Conservation (phyloP, 2,329 filamentous ascomycete species). For the Lachnellula subtilissima region DNA sequence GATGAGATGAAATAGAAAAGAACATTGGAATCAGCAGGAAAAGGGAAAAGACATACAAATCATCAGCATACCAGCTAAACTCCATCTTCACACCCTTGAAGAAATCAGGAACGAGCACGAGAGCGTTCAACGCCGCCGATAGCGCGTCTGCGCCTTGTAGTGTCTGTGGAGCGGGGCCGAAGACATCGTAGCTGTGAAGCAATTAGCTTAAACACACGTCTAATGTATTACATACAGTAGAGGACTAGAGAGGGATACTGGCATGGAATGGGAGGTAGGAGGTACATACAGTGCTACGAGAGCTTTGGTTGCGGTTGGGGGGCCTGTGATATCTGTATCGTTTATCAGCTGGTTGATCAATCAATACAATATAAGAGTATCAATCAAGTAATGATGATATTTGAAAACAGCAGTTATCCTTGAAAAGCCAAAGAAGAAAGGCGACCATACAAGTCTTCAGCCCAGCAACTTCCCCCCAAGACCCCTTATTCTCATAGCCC, state of each 20-base stretch:
- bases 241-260: too few relatives aligned
- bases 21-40: constrained; percentile 54
- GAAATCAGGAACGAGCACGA: constrained; percentile 86
- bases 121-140: constrained; percentile 44
- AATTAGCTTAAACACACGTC: too few relatives aligned
- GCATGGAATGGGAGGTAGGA: too few relatives aligned
- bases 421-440: too few relatives aligned
- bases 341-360: neutral
- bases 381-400: neutral
- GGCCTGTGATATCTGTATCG: constrained; percentile 38
- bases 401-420: neutral
- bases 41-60: constrained; percentile 41
- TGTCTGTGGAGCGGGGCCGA: constrained; percentile 64
- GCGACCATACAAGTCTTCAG: constrained; percentile 15
- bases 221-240: too few relatives aligned
- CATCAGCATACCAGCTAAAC: constrained; percentile 42
- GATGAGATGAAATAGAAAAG: neutral
- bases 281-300: constrained; percentile 45
- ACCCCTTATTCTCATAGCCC: constrained; percentile 28
- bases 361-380: neutral
- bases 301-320: constrained; percentile 45
- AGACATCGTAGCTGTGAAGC: constrained; percentile 47
- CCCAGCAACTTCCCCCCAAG: constrained; percentile 12
- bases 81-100: constrained; percentile 58
- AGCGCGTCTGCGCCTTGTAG: constrained; percentile 65